Base-by-base conservation (phyloP, 441 rosid species). In the Viola pubescens region DNA sequence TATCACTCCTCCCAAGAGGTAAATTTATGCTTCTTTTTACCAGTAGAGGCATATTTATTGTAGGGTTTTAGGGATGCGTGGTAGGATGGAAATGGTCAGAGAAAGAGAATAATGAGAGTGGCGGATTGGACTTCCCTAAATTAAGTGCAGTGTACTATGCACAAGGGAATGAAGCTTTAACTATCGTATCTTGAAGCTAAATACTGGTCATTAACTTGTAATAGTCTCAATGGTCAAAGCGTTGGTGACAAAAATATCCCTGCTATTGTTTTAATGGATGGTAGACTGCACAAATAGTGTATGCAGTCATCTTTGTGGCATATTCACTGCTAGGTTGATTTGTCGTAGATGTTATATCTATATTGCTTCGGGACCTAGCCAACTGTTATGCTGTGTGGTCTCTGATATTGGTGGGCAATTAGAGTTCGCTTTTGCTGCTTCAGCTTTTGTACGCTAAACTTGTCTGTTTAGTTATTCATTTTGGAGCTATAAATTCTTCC, bases 381-480 rank as follows among this genome's bases (percentile, higher is more conserved):
- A 16, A 47, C 6, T 61, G 40, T 63, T 4, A 10, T 45, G 42
- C 48, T 48, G 45, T 64, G 37, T 45, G 34, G 38, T 44, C 11
- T 9, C 40, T 8, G 37, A 52, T 56, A 42, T n/a, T 11, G 7
- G 26, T 56, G 9, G 52, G 6, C 9, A 14, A 64, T 3, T 65
- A 38, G 38, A 49, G 49, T 7, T 58, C 14, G 37, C 13, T 37
- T 1, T 45, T n/a, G 2, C 44, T 12, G 52, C 16, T 45, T 49
- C 52, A 49, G 19, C 9, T 49, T 49, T 49, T 49, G 11, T 4
- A 49, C 6, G 13, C 13, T 49, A 9, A 34, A 49, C 9, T 14
- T 14, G 19, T 49, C 52, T 49, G 52, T 49, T 7, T 13, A 13
- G 52, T 3, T 49, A 59, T 54, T 50, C 62, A 49, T 34, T 42